Base-by-base conservation (phyloP, 2,329 filamentous ascomycete genomes). In the Cladophialophora immunda region DNA sequence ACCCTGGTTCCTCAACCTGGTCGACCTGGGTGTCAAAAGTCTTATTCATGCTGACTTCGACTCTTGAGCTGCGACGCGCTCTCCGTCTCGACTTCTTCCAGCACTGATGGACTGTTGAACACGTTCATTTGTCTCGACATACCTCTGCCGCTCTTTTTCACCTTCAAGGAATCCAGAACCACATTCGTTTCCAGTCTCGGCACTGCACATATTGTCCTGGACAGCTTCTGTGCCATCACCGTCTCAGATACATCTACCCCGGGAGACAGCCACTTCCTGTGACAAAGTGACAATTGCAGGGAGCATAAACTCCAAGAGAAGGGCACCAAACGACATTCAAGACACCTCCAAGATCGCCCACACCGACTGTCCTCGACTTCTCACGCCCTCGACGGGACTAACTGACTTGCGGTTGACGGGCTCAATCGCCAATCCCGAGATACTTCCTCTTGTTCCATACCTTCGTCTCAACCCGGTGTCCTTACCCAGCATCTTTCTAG, bases 181-280 rank as follows among this genome's bases (percentile, higher is more conserved):
- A 62, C 64, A 19, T 54, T 69, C 61, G 61, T 66, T 67, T 64
- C 25, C 54, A 57, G 41, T n/a, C 45, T 56, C 52, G 36, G 47
- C 29, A 41, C 45, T 30, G 38, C 41, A 34, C 54, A 55, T 47
- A 34, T 50, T 25, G 25, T 36, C 41, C 38, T n/a, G 38, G 47
- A 56, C 32, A 32, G 60, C 47, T 36, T 9, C 52, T 55, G 52
- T 54, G 41, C 19, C 61, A 57, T 45, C 41, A 29, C 38, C 36
- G 62, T 65, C 62, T 65, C 63, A 60, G 54, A 68, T 54, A 65
- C 52, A 34, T 58, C 52, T 55, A 47, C 45, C 54, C 22, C 47
- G 27, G 17, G 50, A 34, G 62, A 45, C 38, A 63, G 29, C 4
- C 6, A 55, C 32, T 55, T 13, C 34, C 53, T 32, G 38, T 45